phyloP scores from a whole-genome alignment of 2,329 filamentous ascomycete species.

The Phialocephala subalpina region DNA sequence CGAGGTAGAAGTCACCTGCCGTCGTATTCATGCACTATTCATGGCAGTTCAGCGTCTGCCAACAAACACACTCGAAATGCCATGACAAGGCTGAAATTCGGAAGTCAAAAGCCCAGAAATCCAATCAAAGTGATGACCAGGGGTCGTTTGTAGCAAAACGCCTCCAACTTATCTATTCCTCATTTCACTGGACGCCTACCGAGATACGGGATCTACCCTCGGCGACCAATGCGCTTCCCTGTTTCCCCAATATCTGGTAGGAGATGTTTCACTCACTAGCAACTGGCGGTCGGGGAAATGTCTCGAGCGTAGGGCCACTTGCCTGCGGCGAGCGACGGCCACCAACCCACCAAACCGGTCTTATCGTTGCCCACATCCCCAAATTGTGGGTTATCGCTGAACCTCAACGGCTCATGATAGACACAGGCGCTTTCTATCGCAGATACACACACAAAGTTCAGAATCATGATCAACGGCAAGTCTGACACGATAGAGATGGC shows the following conservation, averaged over 20 bases:
- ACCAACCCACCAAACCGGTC: slow-evolving; percentile 2
- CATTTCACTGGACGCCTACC: slow-evolving; percentile 16
- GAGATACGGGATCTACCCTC: background rate
- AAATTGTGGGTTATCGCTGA: slow-evolving; percentile 23
- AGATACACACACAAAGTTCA: slow-evolving; percentile 30
- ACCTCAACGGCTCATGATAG: slow-evolving; percentile 25
- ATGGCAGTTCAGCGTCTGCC: slow-evolving; percentile 14
- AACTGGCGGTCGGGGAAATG: slow-evolving; percentile 9
- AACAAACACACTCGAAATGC: slow-evolving; percentile 10
- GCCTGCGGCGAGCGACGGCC: slow-evolving; percentile 34
- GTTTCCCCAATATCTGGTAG: slow-evolving; percentile 1
- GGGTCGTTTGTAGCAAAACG: background rate
- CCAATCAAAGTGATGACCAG: background rate
- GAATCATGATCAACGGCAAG: slow-evolving; percentile 6
- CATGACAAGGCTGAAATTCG: background rate
- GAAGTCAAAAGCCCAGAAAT: too few species aligned
- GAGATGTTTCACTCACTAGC: slow-evolving; percentile 6
- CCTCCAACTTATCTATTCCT: slow-evolving; percentile 3
- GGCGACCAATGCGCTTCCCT: slow-evolving; percentile 2
- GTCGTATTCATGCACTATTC: background rate
- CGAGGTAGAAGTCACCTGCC: slow-evolving; percentile 30
- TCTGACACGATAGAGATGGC: slow-evolving; percentile 16
- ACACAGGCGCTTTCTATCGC: slow-evolving; percentile 28
- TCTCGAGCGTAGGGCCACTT: slow-evolving; percentile 14
- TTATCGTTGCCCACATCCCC: slow-evolving; percentile 33